Evolutionary conservation across 352 stramenopile genomes (phyloP), one percentile per base, ranked within the genome.

Genomic region (Globisporangium canariense): DNA sequence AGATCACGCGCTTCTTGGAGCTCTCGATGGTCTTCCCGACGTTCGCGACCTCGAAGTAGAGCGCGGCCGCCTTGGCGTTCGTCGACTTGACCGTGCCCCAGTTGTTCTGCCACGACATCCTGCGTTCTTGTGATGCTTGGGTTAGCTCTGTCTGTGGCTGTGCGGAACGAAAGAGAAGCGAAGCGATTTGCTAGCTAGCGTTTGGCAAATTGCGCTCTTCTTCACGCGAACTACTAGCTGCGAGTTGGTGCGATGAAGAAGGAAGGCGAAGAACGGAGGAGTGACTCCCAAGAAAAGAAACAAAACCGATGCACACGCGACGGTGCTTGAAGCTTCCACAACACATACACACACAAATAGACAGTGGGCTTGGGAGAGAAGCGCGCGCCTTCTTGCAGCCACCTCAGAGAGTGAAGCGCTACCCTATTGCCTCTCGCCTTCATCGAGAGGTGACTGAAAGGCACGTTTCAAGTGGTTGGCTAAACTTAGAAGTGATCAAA

Each of bases 1-100:
- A 93, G 57, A 88, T 86, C 32, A 92, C 76, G 57, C 85, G 82
- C 66, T 93, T 93, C 75, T 93, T 93, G 46, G 85, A 93, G 65
- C 79, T 87, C 66, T 93, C 85, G 56, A 93, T 86, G 36, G 83
- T 90, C 63, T 93, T 93, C 60, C 85, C 85, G 30, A 93, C 85
- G 57, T 93, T 91, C 60, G 83, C 79, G 60, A 93, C 74, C 62
- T 93, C 79, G 55, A 82, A 88, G 78, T 93, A 93, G 18, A 91
- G 74, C 14, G 83, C 83, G 14, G 70, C 77, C 2, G 85, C 81
- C 61, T 84, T 90, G 69, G 85, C 83, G 59, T 88, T 88, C 28
- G 79, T 69, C 40, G 78, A 79, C 71, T 91, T 93, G 65, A 90
- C 76, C 14, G 75, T 88, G 16, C 77, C 76, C 80, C 83, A 91